These are phyloP conservation scores for Eimeria praecox DNA, from an alignment of 169 alveolate species.

Conservation along the genomic window DNA sequence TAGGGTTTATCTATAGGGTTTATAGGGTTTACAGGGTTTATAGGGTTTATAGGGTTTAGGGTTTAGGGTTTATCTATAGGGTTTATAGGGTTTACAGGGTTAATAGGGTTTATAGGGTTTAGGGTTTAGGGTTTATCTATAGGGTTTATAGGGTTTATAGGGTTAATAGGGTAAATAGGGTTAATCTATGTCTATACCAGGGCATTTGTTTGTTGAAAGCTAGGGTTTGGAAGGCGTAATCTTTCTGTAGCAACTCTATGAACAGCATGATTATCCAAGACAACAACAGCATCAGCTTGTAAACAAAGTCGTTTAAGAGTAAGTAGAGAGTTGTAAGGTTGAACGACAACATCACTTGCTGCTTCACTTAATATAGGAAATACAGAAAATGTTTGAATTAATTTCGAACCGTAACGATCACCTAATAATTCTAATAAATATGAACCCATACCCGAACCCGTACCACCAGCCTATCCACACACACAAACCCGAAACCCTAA, in stretches of 20 bases:
- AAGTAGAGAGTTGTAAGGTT: constrained; percentile 98
- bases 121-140: too few relatives aligned
- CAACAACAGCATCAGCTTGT: constrained; percentile 98
- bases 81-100: too few relatives aligned
- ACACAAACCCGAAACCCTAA: not conserved
- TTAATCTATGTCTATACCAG: constrained; percentile 41
- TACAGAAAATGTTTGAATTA: constrained; percentile 94
- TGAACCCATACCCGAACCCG: constrained; percentile 99
- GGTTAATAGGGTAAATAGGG: not conserved
- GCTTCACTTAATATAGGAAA: constrained; percentile 96
- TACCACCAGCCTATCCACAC: constrained; percentile 95
- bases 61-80: too few relatives aligned
- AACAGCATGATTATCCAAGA: constrained; percentile 99
- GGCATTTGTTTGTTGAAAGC: constrained; percentile 86
- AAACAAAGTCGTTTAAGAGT: constrained; percentile 89
- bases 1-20: too few relatives aligned
- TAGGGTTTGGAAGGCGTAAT: constrained; percentile 87
- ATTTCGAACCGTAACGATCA: constrained; percentile 93
- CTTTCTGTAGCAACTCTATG: constrained; percentile 98
- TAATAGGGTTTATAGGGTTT: too few relatives aligned
- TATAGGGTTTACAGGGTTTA: too few relatives aligned
- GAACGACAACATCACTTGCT: constrained; percentile 99
- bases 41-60: too few relatives aligned
- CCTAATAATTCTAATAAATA: constrained; percentile 97
- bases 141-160: not conserved